Evolutionary conservation across 345 rosid genomes (phyloP), one percentile per base, ranked within the genome.

Genomic region (Camelina hispida): DNA sequence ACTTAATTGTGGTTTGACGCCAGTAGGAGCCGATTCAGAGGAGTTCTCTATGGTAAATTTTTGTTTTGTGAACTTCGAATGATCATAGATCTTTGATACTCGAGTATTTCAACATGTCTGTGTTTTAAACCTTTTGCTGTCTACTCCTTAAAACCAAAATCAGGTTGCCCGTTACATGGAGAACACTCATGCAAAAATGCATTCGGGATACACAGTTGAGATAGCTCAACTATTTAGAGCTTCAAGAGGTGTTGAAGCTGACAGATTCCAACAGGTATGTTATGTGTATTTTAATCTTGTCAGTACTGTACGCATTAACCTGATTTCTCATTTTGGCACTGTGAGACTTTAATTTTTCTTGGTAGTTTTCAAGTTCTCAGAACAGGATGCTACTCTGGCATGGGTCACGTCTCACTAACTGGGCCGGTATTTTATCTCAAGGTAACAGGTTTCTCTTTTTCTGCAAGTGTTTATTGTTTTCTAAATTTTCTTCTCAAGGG

Each of bases 341-440:
- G 20, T 22, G 23, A 69, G 42, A 71, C 20, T 71, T 51, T 17
- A 35, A 54, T 17, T 62, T 68, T 66, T 75, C 40, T 68, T 66
- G 62, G 58, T 85, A 93, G 97, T 91, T 87, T 74, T 85, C 89
- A 34, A 62, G 59, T 46, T 78, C 78, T 5, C 71, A 83, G 68
- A 93, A 93, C 71, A 89, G 88, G 78, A 88, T 86, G 98, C 86
- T 93, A 72, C 80, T 93, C 30, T 93, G 97, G 98, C 97, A 93
- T 81, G 98, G 97, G 69, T 91, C 96, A 64, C 90, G 87, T 68
- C 98, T 93, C 80, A 76, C 96, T 71, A 93, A 93, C 82, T 93
- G 98, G 98, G 82, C 88, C n/a, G 98, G 98, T 71, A 89, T 93
- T 77, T 84, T 93, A 77, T 93, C 98, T 59, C 97, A 89, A 93